phyloP scores from a whole-genome alignment of 163 green algal genomes.

The Chlamydomonas reinhardtii region DNA sequence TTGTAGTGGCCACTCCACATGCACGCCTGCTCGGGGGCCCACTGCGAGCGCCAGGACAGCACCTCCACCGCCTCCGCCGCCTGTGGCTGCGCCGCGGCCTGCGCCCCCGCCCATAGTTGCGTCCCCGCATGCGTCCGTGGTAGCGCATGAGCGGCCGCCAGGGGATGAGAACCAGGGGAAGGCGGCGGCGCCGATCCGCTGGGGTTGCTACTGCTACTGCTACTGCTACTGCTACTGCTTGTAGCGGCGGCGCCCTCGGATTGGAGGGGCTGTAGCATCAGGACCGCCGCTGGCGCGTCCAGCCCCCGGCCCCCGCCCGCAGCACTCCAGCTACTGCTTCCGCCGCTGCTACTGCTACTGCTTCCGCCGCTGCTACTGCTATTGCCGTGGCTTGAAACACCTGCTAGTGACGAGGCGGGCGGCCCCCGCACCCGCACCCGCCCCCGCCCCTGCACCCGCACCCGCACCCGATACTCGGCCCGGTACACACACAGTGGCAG shows the following conservation, averaged over 20 bases:
- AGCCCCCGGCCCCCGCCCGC: no score
- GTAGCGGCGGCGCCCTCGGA: no score
- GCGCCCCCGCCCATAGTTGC: no score
- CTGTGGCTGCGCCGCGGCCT: no score
- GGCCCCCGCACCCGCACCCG: background rate
- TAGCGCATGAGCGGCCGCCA: no score
- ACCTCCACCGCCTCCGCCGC: background rate
- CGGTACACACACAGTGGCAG: constrained; percentile 44
- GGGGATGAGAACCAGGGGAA: no score
- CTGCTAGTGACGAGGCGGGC: background rate
- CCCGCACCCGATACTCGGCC: background rate
- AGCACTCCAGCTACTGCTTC: background rate
- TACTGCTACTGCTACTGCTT: background rate
- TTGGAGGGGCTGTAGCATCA: background rate
- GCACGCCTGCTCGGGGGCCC: constrained; percentile 24
- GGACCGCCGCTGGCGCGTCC: no score
- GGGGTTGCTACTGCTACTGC: background rate
- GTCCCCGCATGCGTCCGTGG: no score
- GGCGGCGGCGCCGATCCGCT: background rate
- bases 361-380: no score
- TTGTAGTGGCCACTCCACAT: constrained; percentile 30
- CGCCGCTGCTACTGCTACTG: no score
- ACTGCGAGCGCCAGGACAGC: constrained; percentile 23
- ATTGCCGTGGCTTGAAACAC: no score
- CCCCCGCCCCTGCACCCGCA: background rate